phyloP scores from a whole-genome alignment of 2,329 filamentous ascomycete species.

The Dactylellina leptospora region DNA sequence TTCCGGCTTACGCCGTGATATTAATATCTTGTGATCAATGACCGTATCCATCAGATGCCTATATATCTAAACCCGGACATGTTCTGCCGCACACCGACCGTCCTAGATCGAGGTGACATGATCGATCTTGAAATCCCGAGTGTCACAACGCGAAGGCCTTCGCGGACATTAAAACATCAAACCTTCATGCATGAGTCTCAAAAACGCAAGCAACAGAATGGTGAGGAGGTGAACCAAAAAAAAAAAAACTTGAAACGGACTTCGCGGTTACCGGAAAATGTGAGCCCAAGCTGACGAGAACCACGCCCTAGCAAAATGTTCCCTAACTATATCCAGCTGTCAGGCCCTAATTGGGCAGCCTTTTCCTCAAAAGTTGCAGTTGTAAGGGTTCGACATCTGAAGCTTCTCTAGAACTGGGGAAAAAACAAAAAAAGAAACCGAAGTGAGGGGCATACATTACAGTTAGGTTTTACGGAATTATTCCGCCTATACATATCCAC shows the following conservation, averaged over 20 bases:
- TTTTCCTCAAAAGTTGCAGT: constrained; percentile 2
- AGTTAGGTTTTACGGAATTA: constrained; percentile 35
- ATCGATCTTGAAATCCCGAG: not conserved
- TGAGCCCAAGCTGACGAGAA: not conserved
- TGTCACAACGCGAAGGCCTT: not conserved
- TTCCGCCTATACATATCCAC: constrained; percentile 31
- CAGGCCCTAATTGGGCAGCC: constrained; percentile 53
- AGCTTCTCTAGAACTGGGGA: not conserved
- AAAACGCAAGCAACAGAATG: constrained; percentile 14
- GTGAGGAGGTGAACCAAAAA: not conserved
- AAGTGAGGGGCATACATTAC: no score
- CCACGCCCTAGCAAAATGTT: constrained; percentile 12
- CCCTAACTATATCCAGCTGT: constrained; percentile 49
- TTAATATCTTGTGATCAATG: constrained; percentile 52
- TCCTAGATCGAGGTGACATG: not conserved
- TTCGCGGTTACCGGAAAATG: constrained; percentile 39
- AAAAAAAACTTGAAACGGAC: constrained; percentile 42
- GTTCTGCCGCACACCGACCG: constrained; percentile 11
- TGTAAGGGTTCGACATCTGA: not conserved
- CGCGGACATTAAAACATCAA: not conserved
- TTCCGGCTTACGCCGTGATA: constrained; percentile 40
- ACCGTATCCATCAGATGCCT: constrained; percentile 48
- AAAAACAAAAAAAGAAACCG: not conserved
- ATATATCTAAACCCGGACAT: not conserved
- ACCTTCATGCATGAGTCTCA: constrained; percentile 33